These are phyloP conservation scores for Saussurea involucrata DNA, from an alignment of 129 eudicot genomes.

Conservation along the genomic window DNA sequence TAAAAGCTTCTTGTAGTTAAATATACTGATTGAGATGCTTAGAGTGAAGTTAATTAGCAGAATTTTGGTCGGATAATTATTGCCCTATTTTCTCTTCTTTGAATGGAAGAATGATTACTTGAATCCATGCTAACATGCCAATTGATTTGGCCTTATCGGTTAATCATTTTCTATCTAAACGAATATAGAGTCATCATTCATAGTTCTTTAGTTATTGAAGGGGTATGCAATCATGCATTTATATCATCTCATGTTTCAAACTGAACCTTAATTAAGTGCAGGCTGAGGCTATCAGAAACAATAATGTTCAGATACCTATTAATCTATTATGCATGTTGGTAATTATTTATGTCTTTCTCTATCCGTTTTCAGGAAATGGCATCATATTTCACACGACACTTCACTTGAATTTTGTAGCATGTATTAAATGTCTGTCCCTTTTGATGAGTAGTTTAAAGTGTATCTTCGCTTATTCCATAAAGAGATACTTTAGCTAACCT, in stretches of 20 bases:
- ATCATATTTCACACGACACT: background rate
- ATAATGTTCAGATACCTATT: background rate
- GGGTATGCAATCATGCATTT: background rate
- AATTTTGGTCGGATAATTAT: background rate
- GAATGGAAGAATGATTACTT: conserved; percentile 9
- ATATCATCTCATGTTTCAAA: background rate
- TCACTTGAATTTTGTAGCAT: background rate
- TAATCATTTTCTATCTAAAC: background rate
- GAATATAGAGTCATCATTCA: conserved; percentile 2
- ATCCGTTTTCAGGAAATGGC: background rate
- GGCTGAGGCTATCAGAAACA: background rate
- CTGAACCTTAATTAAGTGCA: background rate
- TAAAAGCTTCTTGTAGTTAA: conserved; percentile 8
- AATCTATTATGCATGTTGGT: conserved; percentile 3
- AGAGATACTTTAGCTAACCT: conserved; percentile 13
- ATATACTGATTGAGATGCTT: conserved; percentile 9
- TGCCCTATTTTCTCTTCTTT: conserved; percentile 2
- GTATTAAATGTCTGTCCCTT: background rate
- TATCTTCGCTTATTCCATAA: background rate
- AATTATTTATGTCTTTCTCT: background rate
- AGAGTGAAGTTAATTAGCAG: conserved; percentile 19
- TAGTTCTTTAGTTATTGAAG: conserved; percentile 1
- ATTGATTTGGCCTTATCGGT: background rate
- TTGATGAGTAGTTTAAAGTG: background rate
- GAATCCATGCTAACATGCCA: background rate